Conservation (phyloP, 306 rosid species). For the Oxytropis ochrocephala region DNA sequence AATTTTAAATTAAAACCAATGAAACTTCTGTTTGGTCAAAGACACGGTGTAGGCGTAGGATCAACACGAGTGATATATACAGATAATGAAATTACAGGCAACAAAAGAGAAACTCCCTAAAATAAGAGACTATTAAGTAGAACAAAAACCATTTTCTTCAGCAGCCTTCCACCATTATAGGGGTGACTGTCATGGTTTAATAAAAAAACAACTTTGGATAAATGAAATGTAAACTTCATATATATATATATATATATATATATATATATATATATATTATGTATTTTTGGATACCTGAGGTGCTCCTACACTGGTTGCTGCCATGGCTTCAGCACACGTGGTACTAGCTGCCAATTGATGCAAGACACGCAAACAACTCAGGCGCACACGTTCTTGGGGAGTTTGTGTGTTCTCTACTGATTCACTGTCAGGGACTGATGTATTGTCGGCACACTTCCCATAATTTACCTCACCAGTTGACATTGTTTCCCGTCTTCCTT, state of each 20-base stretch:
- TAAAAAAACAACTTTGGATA: not conserved
- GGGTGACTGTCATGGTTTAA: not conserved
- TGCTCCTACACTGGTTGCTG: slow-evolving; percentile 95
- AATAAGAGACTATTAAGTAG: not conserved
- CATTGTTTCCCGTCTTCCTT: slow-evolving; percentile 95
- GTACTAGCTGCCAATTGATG: slow-evolving; percentile 99
- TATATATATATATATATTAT: not conserved
- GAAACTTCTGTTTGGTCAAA: not conserved
- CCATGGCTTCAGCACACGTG: slow-evolving; percentile 99
- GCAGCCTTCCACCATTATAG: not conserved
- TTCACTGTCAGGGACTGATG: slow-evolving; percentile 45
- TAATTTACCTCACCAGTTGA: slow-evolving; percentile 59
- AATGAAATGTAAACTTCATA: not conserved
- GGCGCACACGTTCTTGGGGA: slow-evolving; percentile 95
- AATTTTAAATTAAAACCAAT: not conserved
- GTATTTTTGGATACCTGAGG: slow-evolving; percentile 67
- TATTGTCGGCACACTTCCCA: slow-evolving; percentile 46
- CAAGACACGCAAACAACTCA: slow-evolving; percentile 92
- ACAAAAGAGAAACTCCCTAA: not conserved
- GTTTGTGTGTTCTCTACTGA: slow-evolving; percentile 69
- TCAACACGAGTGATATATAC: not conserved
- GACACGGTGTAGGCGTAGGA: not conserved
- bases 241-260: not conserved
- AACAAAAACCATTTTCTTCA: not conserved
- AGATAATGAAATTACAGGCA: not conserved